Conservation (phyloP, 331 rosid genomes). For the Stylosanthes scabra region DNA sequence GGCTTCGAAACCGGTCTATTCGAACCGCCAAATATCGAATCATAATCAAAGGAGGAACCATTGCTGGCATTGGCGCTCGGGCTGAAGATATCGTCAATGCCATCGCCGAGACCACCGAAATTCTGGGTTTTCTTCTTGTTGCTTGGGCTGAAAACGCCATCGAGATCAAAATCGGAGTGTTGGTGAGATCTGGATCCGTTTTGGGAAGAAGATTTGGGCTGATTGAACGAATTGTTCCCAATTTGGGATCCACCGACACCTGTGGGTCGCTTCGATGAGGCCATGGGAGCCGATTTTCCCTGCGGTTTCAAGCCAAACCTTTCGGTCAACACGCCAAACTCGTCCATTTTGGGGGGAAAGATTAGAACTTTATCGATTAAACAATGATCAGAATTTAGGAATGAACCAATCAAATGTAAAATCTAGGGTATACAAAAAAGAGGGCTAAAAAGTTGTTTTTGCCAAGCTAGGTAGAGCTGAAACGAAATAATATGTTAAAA, state of each 20-base stretch:
- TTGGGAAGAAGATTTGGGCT: conserved; percentile 50
- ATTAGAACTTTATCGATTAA: neutral
- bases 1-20: conserved; percentile 42
- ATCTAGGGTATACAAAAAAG: neutral
- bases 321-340: conserved; percentile 87
- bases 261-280: conserved; percentile 58
- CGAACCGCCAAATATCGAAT: conserved; percentile 64
- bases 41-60: conserved; percentile 52
- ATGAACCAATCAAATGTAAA: neutral
- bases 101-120: conserved; percentile 50
- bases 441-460: neutral
- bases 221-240: conserved; percentile 37
- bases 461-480: conserved; percentile 27
- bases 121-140: conserved; percentile 29
- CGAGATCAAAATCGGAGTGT: conserved; percentile 41
- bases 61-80: conserved; percentile 37
- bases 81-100: conserved; percentile 56
- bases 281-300: conserved; percentile 93
- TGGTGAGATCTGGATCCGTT: conserved; percentile 49
- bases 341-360: conserved; percentile 59
- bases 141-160: conserved; percentile 26
- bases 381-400: neutral
- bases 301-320: conserved; percentile 82
- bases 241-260: conserved; percentile 7
- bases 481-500: neutral